A percentile compares a stretch with the other conserved stretches of the same genome.
Conservation (phyloP, 345 rosid species). For the Schrenkiella parvula region DNA sequence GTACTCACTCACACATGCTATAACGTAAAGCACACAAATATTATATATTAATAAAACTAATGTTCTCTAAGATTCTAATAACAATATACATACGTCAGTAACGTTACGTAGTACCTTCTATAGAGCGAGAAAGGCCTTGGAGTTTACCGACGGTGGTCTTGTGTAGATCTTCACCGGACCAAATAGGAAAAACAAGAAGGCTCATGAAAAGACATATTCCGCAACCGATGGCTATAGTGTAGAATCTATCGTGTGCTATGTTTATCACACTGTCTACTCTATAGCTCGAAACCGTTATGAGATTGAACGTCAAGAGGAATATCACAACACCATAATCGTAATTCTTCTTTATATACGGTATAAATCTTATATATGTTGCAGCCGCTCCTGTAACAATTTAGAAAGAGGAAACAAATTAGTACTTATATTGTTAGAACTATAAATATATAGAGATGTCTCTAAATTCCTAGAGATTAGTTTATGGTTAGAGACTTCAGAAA, state of each 20-base stretch:
- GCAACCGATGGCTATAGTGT: conserved; percentile 71
- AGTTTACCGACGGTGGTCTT: conserved; percentile 63
- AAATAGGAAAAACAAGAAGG: conserved; percentile 63
- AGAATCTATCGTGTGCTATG: conserved; percentile 62
- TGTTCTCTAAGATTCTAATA: too few species aligned
- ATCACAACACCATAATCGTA: conserved; percentile 87
- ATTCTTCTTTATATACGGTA: conserved; percentile 79
- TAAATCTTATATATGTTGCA: conserved; percentile 72
- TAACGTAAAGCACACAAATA: too few species aligned
- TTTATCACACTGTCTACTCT: conserved; percentile 52
- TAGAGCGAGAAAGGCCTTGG: conserved; percentile 66
- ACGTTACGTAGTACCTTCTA: too few species aligned
- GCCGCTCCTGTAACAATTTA: conserved; percentile 47
- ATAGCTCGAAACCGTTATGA: conserved; percentile 82
- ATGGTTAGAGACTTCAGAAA: neutral
- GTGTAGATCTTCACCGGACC: conserved; percentile 93
- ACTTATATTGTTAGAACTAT: neutral
- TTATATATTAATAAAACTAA: too few species aligned
- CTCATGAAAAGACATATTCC: conserved; percentile 75
- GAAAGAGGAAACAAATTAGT: neutral
- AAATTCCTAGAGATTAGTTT: neutral
- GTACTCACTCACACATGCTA: conserved; percentile 73
- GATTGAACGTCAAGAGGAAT: conserved; percentile 76
- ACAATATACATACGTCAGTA: too few species aligned
- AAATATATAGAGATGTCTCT: neutral